These are phyloP conservation scores for Kazachstania sp. DNA, from an alignment of 1,139 yeast species.

Conservation along the genomic window DNA sequence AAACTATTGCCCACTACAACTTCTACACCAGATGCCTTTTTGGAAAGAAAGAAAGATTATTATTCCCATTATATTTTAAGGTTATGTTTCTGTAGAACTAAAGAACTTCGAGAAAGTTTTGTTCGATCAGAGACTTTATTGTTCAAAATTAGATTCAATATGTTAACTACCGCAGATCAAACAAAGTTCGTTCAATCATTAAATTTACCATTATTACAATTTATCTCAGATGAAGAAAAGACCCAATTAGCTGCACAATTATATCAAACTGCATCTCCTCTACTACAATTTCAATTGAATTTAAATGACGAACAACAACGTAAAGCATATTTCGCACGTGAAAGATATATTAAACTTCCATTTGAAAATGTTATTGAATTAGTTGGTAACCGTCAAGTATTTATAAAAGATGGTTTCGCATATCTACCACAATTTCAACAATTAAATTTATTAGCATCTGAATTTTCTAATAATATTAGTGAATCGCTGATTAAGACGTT, in stretches of 20 bases:
- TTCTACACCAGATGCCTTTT: conserved; percentile 26
- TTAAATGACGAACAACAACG: conserved; percentile 31
- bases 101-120: conserved; percentile 74
- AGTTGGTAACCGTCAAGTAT: conserved; percentile 61
- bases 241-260: conserved; percentile 42
- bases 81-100: conserved; percentile 83
- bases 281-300: conserved; percentile 29
- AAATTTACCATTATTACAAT: conserved; percentile 58
- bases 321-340: conserved; percentile 39
- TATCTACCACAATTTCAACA: conserved; percentile 82
- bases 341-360: conserved; percentile 70
- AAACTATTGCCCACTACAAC: conserved; percentile 48
- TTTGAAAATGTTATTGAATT: conserved; percentile 78
- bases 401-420: conserved; percentile 60
- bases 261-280: conserved; percentile 39
- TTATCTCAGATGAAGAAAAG: conserved; percentile 58
- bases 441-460: conserved; percentile 55
- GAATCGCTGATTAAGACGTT: conserved; percentile 58
- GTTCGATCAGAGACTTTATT: conserved; percentile 65
- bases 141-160: conserved; percentile 63
- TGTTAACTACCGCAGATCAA: conserved; percentile 61
- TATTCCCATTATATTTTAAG: conserved; percentile 84
- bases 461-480: conserved; percentile 50
- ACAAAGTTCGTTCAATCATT: conserved; percentile 54
- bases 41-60: conserved; percentile 78